phyloP scores from a whole-genome alignment of 306 rosid genomes.

The Inga leiocalycina region DNA sequence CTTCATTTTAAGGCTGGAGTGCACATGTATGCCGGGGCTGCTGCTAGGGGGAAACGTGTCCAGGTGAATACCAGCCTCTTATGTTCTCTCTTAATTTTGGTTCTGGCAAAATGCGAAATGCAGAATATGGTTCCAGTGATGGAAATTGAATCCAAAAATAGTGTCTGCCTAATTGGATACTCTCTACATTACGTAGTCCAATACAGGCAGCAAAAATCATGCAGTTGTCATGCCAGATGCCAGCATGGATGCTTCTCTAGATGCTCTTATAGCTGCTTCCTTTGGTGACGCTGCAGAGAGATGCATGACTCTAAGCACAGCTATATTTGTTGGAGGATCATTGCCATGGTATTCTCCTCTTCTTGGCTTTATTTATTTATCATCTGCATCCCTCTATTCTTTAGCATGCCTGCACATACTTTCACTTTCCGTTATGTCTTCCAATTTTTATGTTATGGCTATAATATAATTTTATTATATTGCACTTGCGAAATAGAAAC shows the following conservation, averaged over 20 bases:
- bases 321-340: constrained; percentile 72
- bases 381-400: neutral
- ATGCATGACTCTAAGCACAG: constrained; percentile 60
- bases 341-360: constrained; percentile 49
- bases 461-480: neutral
- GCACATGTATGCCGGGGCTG: neutral
- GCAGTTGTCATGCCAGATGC: constrained; percentile 82
- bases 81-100: constrained; percentile 13
- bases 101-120: constrained; percentile 20
- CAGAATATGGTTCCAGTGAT: constrained; percentile 7
- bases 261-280: constrained; percentile 60
- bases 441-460: neutral
- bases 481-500: constrained; percentile 4
- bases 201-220: constrained; percentile 62
- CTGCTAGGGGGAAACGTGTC: neutral
- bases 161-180: constrained; percentile 32
- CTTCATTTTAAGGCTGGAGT: neutral
- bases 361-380: constrained; percentile 9
- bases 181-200: constrained; percentile 49
- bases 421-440: neutral
- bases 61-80: neutral
- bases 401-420: neutral
- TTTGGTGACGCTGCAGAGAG: constrained; percentile 70
- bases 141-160: constrained; percentile 25
- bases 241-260: constrained; percentile 60